Conservation (phyloP, 352 stramenopile species). For the Pythium dissimile region DNA sequence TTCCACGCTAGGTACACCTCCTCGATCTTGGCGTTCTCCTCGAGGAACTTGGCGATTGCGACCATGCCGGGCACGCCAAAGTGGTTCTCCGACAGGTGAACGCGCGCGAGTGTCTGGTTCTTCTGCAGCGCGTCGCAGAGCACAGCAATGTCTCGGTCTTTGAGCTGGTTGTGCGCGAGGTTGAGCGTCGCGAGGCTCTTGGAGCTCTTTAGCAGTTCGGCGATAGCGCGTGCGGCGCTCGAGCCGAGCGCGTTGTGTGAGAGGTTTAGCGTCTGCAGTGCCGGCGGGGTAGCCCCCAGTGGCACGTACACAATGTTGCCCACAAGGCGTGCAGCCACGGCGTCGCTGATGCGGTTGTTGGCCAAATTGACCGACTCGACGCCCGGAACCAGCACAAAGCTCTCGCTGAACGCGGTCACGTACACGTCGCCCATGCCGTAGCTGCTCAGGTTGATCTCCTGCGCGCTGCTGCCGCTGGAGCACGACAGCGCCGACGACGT, state of each 20-base stretch:
- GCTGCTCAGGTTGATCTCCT: conserved; percentile 71
- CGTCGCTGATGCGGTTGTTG: conserved; percentile 68
- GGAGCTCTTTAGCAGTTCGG: conserved; percentile 35
- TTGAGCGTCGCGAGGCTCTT: conserved; percentile 61
- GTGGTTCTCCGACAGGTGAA: conserved; percentile 74
- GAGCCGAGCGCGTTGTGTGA: conserved; percentile 53
- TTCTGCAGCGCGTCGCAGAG: conserved; percentile 72
- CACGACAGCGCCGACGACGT: conserved; percentile 28
- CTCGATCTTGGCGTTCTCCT: conserved; percentile 73
- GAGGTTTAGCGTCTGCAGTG: conserved; percentile 59
- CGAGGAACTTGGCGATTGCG: conserved; percentile 63
- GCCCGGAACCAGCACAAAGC: conserved; percentile 56
- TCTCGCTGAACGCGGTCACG: conserved; percentile 50
- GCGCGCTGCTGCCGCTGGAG: conserved; percentile 34
- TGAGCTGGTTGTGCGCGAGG: conserved; percentile 59
- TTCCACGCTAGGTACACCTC: conserved; percentile 80
- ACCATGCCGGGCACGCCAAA: conserved; percentile 60
- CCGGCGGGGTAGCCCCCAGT: neutral
- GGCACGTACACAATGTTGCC: conserved; percentile 23
- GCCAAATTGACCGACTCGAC: conserved; percentile 69
- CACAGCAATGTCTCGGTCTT: conserved; percentile 55
- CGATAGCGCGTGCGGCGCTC: conserved; percentile 36
- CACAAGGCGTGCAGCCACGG: conserved; percentile 51
- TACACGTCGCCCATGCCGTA: conserved; percentile 69
- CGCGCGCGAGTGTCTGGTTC: conserved; percentile 56